Evolutionary conservation across 202 grass and related monocot species (phyloP).

Genomic region (Setaria italica): DNA sequence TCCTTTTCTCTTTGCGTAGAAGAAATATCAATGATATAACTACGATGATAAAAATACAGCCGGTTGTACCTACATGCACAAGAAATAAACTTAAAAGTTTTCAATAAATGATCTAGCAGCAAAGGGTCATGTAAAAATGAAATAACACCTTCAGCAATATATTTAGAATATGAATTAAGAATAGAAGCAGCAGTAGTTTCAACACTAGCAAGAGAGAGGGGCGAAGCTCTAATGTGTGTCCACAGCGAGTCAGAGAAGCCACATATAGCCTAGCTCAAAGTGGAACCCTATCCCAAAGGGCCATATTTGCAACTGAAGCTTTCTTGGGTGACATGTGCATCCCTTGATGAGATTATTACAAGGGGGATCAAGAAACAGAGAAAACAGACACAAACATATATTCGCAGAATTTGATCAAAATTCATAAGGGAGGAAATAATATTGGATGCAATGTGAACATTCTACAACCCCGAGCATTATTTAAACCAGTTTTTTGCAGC

Average conservation of each 20-base stretch:
- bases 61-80: background rate
- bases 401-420: background rate
- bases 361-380: background rate
- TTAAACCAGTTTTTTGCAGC: no score
- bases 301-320: no score
- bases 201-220: background rate
- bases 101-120: background rate
- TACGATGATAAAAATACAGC: background rate
- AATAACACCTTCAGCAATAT: background rate
- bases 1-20: conserved; percentile 11
- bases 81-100: background rate
- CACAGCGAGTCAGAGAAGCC: no score
- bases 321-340: no score
- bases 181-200: background rate
- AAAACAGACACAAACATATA: background rate
- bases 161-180: background rate
- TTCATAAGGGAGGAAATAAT: background rate
- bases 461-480: no score
- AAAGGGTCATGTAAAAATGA: background rate
- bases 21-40: background rate
- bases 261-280: no score
- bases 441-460: no score
- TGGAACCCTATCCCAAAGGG: no score
- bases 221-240: background rate
- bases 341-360: background rate